Conservation (phyloP, 495 filamentous ascomycete genomes). For the Neurospora sublineolata region DNA sequence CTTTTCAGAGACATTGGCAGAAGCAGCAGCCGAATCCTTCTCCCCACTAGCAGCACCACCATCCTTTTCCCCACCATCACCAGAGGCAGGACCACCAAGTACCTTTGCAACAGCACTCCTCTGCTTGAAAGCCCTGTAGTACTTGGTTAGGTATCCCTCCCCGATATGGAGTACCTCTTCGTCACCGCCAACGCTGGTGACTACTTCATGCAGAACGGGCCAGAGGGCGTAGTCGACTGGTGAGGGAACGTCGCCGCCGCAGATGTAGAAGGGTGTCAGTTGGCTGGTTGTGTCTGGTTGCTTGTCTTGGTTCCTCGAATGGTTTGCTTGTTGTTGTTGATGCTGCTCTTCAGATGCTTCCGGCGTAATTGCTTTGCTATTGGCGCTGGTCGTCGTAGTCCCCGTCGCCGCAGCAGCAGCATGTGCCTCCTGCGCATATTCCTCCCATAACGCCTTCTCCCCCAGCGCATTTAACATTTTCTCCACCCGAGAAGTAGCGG, state of each 20-base stretch:
- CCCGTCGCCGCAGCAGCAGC: constrained; percentile 34
- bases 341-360: background rate
- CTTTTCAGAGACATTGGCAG: background rate
- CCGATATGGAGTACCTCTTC: constrained; percentile 4
- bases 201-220: constrained; percentile 55
- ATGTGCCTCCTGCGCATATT: constrained; percentile 19
- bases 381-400: constrained; percentile 21
- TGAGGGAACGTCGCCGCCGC: constrained; percentile 43
- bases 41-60: background rate
- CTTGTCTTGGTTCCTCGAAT: background rate
- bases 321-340: background rate
- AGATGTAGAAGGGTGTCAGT: constrained; percentile 28
- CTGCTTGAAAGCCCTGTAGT: constrained; percentile 40
- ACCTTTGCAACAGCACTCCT: constrained; percentile 38
- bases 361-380: background rate
- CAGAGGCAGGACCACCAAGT: constrained; percentile 12
- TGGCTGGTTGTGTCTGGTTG: background rate
- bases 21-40: background rate
- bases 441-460: constrained; percentile 15
- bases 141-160: constrained; percentile 28
- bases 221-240: constrained; percentile 63
- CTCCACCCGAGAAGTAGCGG: background rate
- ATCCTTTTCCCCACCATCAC: background rate
- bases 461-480: background rate
- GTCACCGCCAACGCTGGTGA: constrained; percentile 13